A percentile compares a stretch with the other conserved stretches of the same genome.
Conservation (phyloP, 179 eudicot species). For the Gypsophila paniculata region DNA sequence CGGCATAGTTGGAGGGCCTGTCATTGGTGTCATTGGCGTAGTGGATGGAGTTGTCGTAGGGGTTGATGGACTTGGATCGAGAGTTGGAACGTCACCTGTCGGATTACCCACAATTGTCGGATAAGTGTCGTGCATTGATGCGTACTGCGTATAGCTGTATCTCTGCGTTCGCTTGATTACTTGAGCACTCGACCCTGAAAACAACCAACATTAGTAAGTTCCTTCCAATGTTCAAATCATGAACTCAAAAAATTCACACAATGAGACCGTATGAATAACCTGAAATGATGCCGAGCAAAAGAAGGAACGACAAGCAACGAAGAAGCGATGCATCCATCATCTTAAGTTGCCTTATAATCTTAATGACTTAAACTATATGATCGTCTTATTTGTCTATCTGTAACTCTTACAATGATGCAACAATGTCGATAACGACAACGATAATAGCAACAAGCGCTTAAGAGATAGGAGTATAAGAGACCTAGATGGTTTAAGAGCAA, state of each 20-base stretch:
- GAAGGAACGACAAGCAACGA: constrained; percentile 32
- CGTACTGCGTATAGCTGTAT: constrained; percentile 20
- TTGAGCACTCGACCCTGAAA: constrained; percentile 55
- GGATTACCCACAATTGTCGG: constrained; percentile 28
- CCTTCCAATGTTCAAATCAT: background rate
- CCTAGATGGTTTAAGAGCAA: constrained; percentile 28
- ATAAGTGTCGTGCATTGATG: constrained; percentile 28
- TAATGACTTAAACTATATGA: background rate
- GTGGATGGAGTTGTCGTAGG: constrained; percentile 37
- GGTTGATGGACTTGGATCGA: constrained; percentile 33
- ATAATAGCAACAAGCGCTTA: constrained; percentile 12
- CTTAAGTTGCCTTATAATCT: constrained; percentile 7
- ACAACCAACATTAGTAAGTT: constrained; percentile 18
- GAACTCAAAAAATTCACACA: background rate
- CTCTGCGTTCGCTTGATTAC: constrained; percentile 33
- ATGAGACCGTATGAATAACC: constrained; percentile 35
- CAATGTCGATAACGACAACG: background rate
- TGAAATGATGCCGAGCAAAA: constrained; percentile 40
- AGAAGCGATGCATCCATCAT: constrained; percentile 39
- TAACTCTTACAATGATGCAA: constrained; percentile 1
- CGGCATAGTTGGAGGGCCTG: constrained; percentile 30
- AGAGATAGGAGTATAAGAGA: constrained; percentile 30
- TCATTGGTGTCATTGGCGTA: constrained; percentile 38
- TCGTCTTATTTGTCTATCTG: background rate
- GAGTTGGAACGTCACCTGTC: constrained; percentile 27